Base-by-base conservation (phyloP, 108 stramenopile genomes). In the Nitzschia sp. region DNA sequence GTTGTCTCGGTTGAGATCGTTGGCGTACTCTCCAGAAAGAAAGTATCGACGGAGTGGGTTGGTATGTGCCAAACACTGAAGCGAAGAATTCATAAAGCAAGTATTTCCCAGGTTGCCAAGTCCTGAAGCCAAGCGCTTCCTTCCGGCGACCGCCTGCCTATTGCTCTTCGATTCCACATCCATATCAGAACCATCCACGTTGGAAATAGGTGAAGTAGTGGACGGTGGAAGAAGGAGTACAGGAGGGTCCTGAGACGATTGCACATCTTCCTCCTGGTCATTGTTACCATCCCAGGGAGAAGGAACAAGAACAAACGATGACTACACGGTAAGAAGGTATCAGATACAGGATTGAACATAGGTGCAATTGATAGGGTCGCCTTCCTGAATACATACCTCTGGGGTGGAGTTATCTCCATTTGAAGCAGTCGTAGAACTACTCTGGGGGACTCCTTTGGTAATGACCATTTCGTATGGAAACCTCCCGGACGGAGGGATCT, bases 51-150 rank as follows among this genome's bases (percentile, higher is more conserved):
- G 79, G 15, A 98, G 79, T 12, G 78, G 78, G 25, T 63, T 73
- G 39, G 94, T 95, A 71, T 95, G 82, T 9, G 77, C 66, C 38
- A 98, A 66, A 71, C 95, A 95, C 69, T 97, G 97, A 17, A 98
- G 68, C 11, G 86, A 80, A 25, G 83, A 83, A 61, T 95, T 95
- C 83, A 98, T 85, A 67, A 96, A 97, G 76, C 96, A 97, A 1
- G 95, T 98, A 78, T 98, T 97, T 38, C 98, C 98, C 19, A 97
- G 80, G 66, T 99, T 98, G 39, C 81, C 81, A 15, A 99, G 72
- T 7, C 97, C 95, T 14, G 77, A 77, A 12, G 77, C 80, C 34
- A 75, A 70, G 20, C 76, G 80, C 58, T 80, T 80, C n/a, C 84
- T 69, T 24, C 72, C 67, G 25, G 65, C 22, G 10, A 70, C 10